phyloP scores from a whole-genome alignment of 345 rosid species.

The Mangifera indica region DNA sequence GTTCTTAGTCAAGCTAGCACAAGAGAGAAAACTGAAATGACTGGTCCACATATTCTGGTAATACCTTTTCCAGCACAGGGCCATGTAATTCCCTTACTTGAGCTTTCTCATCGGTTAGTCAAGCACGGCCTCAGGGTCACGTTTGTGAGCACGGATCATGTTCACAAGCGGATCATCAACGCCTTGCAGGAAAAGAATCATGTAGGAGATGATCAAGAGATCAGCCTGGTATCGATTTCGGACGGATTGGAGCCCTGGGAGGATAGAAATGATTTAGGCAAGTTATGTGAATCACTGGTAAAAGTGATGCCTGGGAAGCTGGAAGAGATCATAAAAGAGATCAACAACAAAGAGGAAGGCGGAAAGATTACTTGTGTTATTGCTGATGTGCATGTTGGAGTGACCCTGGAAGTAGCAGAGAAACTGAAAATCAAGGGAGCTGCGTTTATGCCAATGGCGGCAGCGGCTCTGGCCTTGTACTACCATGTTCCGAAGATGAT shows the following conservation, averaged over 20 bases:
- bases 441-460: constrained; percentile 38
- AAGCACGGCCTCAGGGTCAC: constrained; percentile 22
- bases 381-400: constrained; percentile 32
- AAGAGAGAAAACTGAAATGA: not conserved
- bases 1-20: too few species aligned
- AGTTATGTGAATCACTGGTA: not conserved
- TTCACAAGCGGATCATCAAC: constrained; percentile 11
- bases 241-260: constrained; percentile 24
- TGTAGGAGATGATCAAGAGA: not conserved
- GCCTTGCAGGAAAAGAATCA: not conserved
- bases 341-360: not conserved
- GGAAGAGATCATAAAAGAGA: not conserved
- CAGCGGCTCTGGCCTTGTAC: constrained; percentile 24
- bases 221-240: constrained; percentile 17
- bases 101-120: not conserved
- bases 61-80: constrained; percentile 24
- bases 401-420: constrained; percentile 34
- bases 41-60: constrained; percentile 10
- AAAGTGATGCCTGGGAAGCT: not conserved
- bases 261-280: constrained; percentile 10
- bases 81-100: constrained; percentile 17
- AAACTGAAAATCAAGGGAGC: constrained; percentile 40
- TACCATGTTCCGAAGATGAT: constrained; percentile 34
- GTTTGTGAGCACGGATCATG: constrained; percentile 11
- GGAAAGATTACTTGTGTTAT: constrained; percentile 41